These are phyloP conservation scores for Suhomyces panamericanus DNA, from an alignment of 1,139 yeast genomes.

Conservation along the genomic window DNA sequence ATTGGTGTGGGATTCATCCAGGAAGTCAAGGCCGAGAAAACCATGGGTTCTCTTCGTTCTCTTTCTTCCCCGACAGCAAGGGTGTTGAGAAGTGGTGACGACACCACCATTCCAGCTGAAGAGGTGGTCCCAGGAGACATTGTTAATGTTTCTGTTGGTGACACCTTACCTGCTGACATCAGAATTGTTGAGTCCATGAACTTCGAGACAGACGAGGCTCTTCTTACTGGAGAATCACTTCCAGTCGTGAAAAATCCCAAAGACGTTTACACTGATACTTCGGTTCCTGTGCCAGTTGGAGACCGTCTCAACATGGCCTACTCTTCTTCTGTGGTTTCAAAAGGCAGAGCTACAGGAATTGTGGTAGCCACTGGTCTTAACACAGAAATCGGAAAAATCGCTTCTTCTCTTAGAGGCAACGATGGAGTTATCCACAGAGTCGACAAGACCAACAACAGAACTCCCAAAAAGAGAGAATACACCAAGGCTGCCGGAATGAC, in stretches of 20 bases:
- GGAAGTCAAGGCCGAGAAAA: slow-evolving; percentile 38
- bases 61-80: slow-evolving; percentile 38
- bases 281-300: slow-evolving; percentile 38
- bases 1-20: slow-evolving; percentile 35
- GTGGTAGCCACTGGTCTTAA: slow-evolving; percentile 47
- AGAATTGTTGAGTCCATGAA: slow-evolving; percentile 39
- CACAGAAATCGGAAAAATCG: slow-evolving; percentile 53
- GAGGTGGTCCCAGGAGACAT: slow-evolving; percentile 55
- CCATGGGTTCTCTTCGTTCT: slow-evolving; percentile 39
- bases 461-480: slow-evolving; percentile 46
- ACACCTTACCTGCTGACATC: slow-evolving; percentile 53
- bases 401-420: slow-evolving; percentile 34
- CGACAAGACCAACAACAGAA: slow-evolving; percentile 23
- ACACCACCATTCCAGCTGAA: slow-evolving; percentile 36
- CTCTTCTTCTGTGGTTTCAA: slow-evolving; percentile 45
- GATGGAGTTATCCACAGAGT: slow-evolving; percentile 28
- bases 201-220: slow-evolving; percentile 52
- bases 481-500: slow-evolving; percentile 47
- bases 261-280: slow-evolving; percentile 25
- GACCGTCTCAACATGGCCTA: slow-evolving; percentile 47
- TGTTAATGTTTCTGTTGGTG: slow-evolving; percentile 44
- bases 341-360: slow-evolving; percentile 50
- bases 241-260: slow-evolving; percentile 36
- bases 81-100: slow-evolving; percentile 42
- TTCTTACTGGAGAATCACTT: slow-evolving; percentile 55